Percentiles rank a stretch among this genome's conserved stretches.
Evolutionary conservation across 257 asterid genomes (phyloP).

Genomic region (Nicotiana obtusifolia): DNA sequence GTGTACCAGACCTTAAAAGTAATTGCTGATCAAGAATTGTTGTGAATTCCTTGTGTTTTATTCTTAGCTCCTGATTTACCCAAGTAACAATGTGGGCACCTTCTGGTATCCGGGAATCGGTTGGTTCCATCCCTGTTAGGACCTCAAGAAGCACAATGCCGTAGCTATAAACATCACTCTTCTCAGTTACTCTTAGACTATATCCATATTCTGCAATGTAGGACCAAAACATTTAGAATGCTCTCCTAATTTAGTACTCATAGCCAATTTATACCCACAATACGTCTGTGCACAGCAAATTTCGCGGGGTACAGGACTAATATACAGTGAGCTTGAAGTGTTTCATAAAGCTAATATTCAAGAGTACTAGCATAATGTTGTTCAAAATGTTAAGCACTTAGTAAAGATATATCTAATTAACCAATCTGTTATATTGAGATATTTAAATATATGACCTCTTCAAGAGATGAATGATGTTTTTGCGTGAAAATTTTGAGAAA

Average conservation of each 20-base stretch:
- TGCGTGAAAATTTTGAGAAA: not conserved
- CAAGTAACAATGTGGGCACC: conserved; percentile 53
- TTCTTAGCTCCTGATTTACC: conserved; percentile 46
- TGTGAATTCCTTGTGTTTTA: conserved; percentile 44
- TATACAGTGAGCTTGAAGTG: not conserved
- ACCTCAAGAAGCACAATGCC: conserved; percentile 74
- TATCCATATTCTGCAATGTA: conserved; percentile 71
- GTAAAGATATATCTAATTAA: not conserved
- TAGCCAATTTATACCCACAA: not conserved
- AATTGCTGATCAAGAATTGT: conserved; percentile 56
- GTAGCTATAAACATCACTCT: conserved; percentile 68
- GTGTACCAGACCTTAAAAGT: conserved; percentile 47
- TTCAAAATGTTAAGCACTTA: not conserved
- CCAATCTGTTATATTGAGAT: not conserved
- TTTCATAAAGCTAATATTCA: not conserved
- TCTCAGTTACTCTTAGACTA: conserved; percentile 63
- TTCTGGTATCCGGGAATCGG: conserved; percentile 56
- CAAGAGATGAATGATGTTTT: too few species aligned
- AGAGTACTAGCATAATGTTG: conserved; percentile 2
- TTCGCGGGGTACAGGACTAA: not conserved
- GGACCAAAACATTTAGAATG: conserved; percentile 3
- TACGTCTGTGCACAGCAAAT: not conserved
- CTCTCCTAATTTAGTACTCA: not conserved
- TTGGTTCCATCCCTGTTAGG: conserved; percentile 72
- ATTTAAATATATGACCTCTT: not conserved